Evolutionary conservation across 2,329 filamentous ascomycete species (phyloP).

Genomic region (Fusarium mangiferae): DNA sequence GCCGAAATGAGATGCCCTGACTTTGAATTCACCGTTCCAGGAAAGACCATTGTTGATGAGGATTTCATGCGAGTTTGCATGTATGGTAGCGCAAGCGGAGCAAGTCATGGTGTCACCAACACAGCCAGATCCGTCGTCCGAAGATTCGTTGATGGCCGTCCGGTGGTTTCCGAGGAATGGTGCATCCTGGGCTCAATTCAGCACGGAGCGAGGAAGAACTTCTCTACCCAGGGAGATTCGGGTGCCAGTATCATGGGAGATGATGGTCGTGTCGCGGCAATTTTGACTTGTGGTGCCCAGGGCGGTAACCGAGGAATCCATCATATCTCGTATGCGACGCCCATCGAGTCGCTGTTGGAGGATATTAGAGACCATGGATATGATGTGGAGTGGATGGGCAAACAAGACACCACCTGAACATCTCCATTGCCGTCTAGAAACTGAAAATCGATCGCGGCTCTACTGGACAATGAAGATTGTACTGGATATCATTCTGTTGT

Average conservation of each 20-base stretch:
- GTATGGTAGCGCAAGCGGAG: neutral
- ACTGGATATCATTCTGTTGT: too few species aligned
- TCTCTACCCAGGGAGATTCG: neutral
- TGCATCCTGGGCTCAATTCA: neutral
- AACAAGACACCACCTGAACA: neutral
- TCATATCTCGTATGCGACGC: constrained; percentile 3
- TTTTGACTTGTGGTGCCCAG: neutral
- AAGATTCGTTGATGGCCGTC: too few species aligned
- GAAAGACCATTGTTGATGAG: neutral
- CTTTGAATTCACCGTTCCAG: fast-evolving
- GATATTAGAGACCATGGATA: constrained; percentile 2
- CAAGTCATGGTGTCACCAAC: neutral
- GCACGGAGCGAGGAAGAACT: fast-evolving
- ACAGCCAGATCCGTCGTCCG: neutral
- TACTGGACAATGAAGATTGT: too few species aligned
- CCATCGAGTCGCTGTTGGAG: constrained; percentile 16
- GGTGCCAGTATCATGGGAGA: constrained; percentile 1
- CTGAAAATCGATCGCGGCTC: too few species aligned
- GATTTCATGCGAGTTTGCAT: neutral
- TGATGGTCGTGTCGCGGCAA: neutral
- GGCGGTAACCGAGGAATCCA: fast-evolving
- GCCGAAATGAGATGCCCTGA: neutral
- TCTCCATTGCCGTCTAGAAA: neutral
- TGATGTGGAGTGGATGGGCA: neutral
- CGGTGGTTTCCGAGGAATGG: constrained; percentile 6